Evolutionary conservation across 2,329 filamentous ascomycete genomes (phyloP), one percentile per base, ranked within the genome.

Genomic region (Paraconiothyrium sp.): DNA sequence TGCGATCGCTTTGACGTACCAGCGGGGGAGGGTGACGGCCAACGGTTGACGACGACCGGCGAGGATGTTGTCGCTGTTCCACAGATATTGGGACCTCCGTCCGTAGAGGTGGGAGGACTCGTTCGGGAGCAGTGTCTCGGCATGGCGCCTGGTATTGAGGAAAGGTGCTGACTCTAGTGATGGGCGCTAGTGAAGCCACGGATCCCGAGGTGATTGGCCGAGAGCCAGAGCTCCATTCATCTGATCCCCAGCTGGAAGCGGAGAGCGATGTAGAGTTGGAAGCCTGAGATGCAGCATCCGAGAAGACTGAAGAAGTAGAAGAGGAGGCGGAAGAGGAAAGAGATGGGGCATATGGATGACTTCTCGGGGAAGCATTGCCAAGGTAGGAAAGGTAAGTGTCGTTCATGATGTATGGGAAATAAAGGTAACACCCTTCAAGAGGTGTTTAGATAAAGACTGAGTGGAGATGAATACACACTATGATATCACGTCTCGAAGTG

Each of bases 1-100:
- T 97, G 77, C 94, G 92, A 82, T 97, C 93, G 75, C 89, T 88
- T 83, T 97, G 94, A 73, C 94, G 90, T 66, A 94, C 85, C 67
- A 97, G 86, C 61, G 90, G 82, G 54, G 94, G 92, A 71, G 92
- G 91, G 72, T 86, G 85, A 70, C 86, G 86, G 71, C 86, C 84
- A 61, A 84, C 80, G 59, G 84, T 83, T 35, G 84, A 79, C 63
- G 86, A 86, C 65, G 81, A 83, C 77, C 86, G 84, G 72, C 86
- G 84, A 69, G 86, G 86, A 74, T 88, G 81, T 74, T 89, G 88
- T 65, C 90, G 88, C 73, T 89, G 82, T 71, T 90, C 87, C 56
- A 83, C 77, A 39, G 89, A 84, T 48, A 90, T 81, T 60, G 85
- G 79, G 52, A 82, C 70, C n/a, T 77, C 76, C 20, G 70, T 67